A percentile compares a stretch with the other conserved stretches of the same genome.
phyloP scores from a whole-genome alignment of 1,284 basidiomycete genomes.

The Anthracocystis setariae region DNA sequence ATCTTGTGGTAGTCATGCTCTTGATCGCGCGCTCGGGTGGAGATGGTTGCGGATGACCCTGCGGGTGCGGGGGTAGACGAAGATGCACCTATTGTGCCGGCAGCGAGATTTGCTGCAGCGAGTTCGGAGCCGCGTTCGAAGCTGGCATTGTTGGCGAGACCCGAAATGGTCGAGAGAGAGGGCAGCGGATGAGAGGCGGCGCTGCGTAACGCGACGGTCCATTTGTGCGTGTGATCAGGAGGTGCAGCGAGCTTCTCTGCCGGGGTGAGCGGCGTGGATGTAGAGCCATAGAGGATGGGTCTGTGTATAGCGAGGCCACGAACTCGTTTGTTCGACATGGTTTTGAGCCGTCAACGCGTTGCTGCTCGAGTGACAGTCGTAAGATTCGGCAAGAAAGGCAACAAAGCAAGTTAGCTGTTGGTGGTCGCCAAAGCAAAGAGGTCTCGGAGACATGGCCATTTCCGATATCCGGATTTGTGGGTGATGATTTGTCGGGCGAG shows the following conservation, averaged over 20 bases:
- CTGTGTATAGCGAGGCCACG: slow-evolving; percentile 83
- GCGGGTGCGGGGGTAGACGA: slow-evolving; percentile 5
- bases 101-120: slow-evolving; percentile 26
- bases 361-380: no score
- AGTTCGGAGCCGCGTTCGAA: slow-evolving; percentile 38
- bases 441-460: slow-evolving; percentile 20
- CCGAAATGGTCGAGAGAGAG: slow-evolving; percentile 52
- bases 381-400: neutral
- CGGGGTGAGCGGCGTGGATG: slow-evolving; percentile 81
- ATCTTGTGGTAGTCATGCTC: slow-evolving; percentile 64
- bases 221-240: slow-evolving; percentile 89
- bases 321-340: slow-evolving; percentile 49
- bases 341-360: neutral
- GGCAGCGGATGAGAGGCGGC: slow-evolving; percentile 70
- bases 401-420: no score
- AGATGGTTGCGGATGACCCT: slow-evolving; percentile 33
- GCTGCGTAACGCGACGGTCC: slow-evolving; percentile 91
- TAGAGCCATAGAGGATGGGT: slow-evolving; percentile 95
- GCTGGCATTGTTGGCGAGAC: slow-evolving; percentile 15
- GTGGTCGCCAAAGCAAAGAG: slow-evolving; percentile 8
- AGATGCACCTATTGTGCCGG: slow-evolving; percentile 2
- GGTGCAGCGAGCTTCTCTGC: slow-evolving; percentile 75
- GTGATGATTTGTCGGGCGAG: slow-evolving; percentile 25
- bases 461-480: slow-evolving; percentile 24
- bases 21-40: slow-evolving; percentile 59